Conservation (phyloP, 1,284 basidiomycete genomes). For the Pascua sp. region DNA sequence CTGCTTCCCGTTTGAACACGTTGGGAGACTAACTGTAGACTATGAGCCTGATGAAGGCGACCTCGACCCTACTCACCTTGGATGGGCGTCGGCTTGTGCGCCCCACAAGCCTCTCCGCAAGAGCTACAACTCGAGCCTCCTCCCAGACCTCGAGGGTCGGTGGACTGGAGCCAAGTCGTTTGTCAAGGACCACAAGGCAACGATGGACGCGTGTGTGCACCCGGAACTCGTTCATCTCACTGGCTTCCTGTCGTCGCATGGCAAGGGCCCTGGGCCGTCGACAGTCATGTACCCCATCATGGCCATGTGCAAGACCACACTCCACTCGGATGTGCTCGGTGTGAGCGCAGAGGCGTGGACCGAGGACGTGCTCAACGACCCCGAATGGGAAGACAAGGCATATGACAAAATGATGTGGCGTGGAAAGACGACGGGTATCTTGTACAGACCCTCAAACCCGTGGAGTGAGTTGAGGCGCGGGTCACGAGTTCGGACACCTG, state of each 20-base stretch:
- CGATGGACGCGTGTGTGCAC: conserved; percentile 62
- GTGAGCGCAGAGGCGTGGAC: conserved; percentile 53
- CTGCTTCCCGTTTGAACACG: background rate
- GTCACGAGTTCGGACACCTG: background rate
- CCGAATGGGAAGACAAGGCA: conserved; percentile 58
- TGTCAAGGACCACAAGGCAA: conserved; percentile 45
- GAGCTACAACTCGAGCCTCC: conserved; percentile 22
- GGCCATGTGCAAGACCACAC: conserved; percentile 56
- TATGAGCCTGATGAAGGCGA: conserved; percentile 27
- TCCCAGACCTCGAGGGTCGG: conserved; percentile 31
- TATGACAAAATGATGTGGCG: conserved; percentile 63
- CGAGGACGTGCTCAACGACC: conserved; percentile 53
- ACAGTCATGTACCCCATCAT: conserved; percentile 55
- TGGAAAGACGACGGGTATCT: conserved; percentile 64
- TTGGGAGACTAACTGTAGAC: conserved; percentile 12
- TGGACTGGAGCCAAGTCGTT: conserved; percentile 37
- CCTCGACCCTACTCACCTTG: conserved; percentile 38
- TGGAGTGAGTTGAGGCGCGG: conserved; percentile 51
- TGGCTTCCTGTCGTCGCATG: conserved; percentile 56
- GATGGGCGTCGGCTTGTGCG: conserved; percentile 45
- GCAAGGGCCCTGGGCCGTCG: conserved; percentile 55
- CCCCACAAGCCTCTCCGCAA: conserved; percentile 40
- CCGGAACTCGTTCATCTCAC: conserved; percentile 57
- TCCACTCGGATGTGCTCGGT: conserved; percentile 62
- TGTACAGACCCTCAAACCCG: conserved; percentile 49